These are phyloP conservation scores for baker's yeast (Saccharomyces cerevisiae) DNA, from an alignment of 805 yeast genomes.

Conservation along the genomic window DNA sequence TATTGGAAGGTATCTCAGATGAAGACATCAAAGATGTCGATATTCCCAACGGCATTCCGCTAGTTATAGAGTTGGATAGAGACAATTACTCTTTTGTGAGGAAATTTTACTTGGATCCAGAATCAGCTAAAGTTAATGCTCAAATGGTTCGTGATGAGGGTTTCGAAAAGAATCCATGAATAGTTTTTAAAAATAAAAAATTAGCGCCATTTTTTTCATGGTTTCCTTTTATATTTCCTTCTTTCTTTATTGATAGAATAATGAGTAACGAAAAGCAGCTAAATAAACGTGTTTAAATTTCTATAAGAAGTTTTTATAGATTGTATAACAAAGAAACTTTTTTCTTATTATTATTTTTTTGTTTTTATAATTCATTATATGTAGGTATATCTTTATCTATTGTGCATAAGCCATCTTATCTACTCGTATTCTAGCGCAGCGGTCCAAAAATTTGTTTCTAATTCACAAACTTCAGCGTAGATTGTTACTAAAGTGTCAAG, in stretches of 20 bases:
- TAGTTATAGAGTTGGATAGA: slow-evolving; percentile 56
- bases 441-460: slow-evolving; percentile 68
- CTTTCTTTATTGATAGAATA: not conserved
- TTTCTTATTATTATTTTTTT: not conserved
- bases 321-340: not conserved
- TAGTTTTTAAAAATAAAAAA: too few species aligned
- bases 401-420: not conserved
- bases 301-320: not conserved
- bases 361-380: not conserved
- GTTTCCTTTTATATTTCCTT: not conserved
- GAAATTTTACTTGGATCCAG: slow-evolving; percentile 70
- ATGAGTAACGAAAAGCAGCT: not conserved
- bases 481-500: slow-evolving; percentile 46
- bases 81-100: slow-evolving; percentile 37
- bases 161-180: slow-evolving; percentile 28
- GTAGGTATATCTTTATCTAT: not conserved
- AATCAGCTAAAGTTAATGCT: slow-evolving; percentile 69
- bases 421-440: slow-evolving; percentile 29
- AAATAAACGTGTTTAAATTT: not conserved
- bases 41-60: slow-evolving; percentile 79
- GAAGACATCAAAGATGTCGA: slow-evolving; percentile 63
- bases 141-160: slow-evolving; percentile 78
- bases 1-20: slow-evolving; percentile 56
- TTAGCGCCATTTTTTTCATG: too few species aligned
- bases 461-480: slow-evolving; percentile 47